These are phyloP conservation scores for Ochetophila trinervis DNA, from an alignment of 306 rosid species.

Conservation along the genomic window DNA sequence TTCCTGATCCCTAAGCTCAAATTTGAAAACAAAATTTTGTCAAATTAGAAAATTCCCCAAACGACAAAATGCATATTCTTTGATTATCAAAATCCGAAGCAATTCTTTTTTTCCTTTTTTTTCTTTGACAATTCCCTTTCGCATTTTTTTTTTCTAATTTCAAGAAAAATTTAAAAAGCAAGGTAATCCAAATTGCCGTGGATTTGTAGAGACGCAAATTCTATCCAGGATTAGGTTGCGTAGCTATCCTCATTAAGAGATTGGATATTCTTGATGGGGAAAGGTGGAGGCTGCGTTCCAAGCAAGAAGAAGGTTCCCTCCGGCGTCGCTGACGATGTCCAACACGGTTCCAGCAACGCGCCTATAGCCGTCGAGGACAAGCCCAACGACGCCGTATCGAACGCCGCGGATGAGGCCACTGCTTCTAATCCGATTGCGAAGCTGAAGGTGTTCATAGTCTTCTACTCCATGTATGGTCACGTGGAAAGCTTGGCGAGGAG, in stretches of 20 bases:
- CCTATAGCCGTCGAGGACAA: conserved; percentile 35
- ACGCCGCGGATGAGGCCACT: conserved; percentile 5
- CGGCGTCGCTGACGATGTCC: conserved; percentile 26
- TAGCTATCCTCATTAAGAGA: conserved; percentile 4
- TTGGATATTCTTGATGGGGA: conserved; percentile 55
- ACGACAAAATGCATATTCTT: no score
- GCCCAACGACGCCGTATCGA: conserved; percentile 8
- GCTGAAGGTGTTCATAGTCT: conserved; percentile 69
- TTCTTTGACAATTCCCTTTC: no score
- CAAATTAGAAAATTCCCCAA: no score
- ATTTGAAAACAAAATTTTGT: no score
- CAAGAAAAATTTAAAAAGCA: no score
- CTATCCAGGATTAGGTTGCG: not conserved
- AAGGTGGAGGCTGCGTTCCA: conserved; percentile 91
- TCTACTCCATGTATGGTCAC: conserved; percentile 94
- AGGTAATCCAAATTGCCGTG: no score
- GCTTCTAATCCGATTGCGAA: conserved; percentile 23
- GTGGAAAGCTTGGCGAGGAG: conserved; percentile 73
- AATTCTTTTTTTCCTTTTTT: no score
- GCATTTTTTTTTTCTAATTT: no score
- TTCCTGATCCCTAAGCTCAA: no score
- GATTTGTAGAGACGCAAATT: no score
- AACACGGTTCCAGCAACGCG: conserved; percentile 16
- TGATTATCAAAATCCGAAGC: no score
- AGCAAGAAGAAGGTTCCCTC: conserved; percentile 73